Evolutionary conservation across 768 basidiomycete species (phyloP).

Genomic region (Fomitopsis serialis): DNA sequence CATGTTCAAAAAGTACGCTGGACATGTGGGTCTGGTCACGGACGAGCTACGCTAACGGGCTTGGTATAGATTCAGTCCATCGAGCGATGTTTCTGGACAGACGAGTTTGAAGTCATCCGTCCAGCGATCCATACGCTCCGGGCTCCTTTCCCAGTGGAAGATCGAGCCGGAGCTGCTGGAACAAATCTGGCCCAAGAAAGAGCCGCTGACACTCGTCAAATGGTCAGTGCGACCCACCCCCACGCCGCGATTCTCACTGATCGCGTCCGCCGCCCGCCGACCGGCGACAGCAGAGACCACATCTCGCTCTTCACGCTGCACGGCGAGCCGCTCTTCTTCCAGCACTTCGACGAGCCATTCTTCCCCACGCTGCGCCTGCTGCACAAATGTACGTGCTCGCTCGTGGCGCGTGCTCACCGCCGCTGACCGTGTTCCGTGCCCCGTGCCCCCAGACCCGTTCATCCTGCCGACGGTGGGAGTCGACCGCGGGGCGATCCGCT

Average conservation of each 20-base stretch:
- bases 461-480: conserved; percentile 84
- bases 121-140: conserved; percentile 81
- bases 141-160: conserved; percentile 79
- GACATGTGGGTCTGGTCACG: background rate
- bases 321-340: conserved; percentile 87
- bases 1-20: conserved; percentile 73
- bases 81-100: conserved; percentile 82
- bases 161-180: conserved; percentile 79
- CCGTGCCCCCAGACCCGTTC: conserved; percentile 65
- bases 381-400: conserved; percentile 70
- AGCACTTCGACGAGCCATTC: conserved; percentile 92
- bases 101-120: conserved; percentile 92
- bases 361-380: conserved; percentile 85
- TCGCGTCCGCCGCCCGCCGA: background rate
- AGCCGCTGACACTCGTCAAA: conserved; percentile 86
- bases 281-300: conserved; percentile 78
- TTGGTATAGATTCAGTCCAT: conserved; percentile 53
- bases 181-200: conserved; percentile 98
- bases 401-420: background rate
- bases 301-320: conserved; percentile 89
- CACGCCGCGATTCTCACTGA: background rate
- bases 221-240: conserved; percentile 54
- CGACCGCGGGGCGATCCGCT: conserved; percentile 97
- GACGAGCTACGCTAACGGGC: background rate
- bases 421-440: too few species aligned